phyloP scores from a whole-genome alignment of 495 filamentous ascomycete species.

The Penicillium nucicola region DNA sequence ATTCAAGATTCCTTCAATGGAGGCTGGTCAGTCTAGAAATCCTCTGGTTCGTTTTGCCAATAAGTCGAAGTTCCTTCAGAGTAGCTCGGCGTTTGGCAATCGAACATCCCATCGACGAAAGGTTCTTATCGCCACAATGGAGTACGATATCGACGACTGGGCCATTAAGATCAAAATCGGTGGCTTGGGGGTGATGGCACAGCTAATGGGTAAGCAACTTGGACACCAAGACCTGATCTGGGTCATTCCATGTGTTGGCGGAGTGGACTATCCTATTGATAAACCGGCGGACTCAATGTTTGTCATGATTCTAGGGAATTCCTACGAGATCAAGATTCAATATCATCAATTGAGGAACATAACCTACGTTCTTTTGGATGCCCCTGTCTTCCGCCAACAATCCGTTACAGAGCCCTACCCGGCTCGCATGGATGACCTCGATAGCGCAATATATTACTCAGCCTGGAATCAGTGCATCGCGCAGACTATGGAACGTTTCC shows the following conservation, averaged over 20 bases:
- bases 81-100: slow-evolving; percentile 44
- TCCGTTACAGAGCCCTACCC: slow-evolving; percentile 66
- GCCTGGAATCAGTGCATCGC: slow-evolving; percentile 75
- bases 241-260: slow-evolving; percentile 75
- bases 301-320: slow-evolving; percentile 62
- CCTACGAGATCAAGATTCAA: slow-evolving; percentile 63
- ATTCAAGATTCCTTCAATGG: slow-evolving; percentile 16
- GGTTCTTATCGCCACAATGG: slow-evolving; percentile 68
- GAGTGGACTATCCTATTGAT: slow-evolving; percentile 62
- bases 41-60: slow-evolving; percentile 33
- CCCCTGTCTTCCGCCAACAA: slow-evolving; percentile 68
- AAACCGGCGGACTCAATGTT: slow-evolving; percentile 59
- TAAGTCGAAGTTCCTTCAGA: slow-evolving; percentile 44
- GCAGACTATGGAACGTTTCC: slow-evolving; percentile 54
- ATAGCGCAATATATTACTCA: slow-evolving; percentile 69
- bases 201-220: slow-evolving; percentile 69
- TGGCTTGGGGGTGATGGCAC: slow-evolving; percentile 66
- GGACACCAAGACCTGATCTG: slow-evolving; percentile 67
- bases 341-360: slow-evolving; percentile 66
- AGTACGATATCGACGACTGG: slow-evolving; percentile 73
- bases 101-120: slow-evolving; percentile 44
- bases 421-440: slow-evolving; percentile 71
- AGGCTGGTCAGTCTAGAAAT: slow-evolving; percentile 25
- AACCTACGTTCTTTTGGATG: slow-evolving; percentile 69
- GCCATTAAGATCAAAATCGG: slow-evolving; percentile 72